These are phyloP conservation scores for Gossypium thurberi DNA, from an alignment of 345 rosid species.

Conservation along the genomic window DNA sequence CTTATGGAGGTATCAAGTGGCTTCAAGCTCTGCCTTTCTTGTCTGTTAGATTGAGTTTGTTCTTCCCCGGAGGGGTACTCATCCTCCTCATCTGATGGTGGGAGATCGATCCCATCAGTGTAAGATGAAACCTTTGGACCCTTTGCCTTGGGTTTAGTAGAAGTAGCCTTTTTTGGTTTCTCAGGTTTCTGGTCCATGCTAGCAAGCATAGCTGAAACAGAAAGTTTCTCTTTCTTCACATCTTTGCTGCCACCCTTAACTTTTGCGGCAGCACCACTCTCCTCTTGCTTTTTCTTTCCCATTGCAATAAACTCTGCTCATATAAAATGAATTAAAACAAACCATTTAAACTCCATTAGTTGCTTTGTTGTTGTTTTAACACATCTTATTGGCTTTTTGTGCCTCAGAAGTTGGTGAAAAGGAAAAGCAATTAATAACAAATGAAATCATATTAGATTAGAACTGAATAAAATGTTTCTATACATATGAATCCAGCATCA, in stretches of 20 bases:
- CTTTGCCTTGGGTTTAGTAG: slow-evolving; percentile 45
- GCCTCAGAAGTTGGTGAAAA: background rate
- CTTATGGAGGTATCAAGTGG: slow-evolving; percentile 50
- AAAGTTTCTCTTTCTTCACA: slow-evolving; percentile 51
- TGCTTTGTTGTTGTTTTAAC: background rate
- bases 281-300: slow-evolving; percentile 77
- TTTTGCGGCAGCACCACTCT: slow-evolving; percentile 37
- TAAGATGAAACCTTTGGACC: slow-evolving; percentile 49
- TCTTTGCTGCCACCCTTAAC: slow-evolving; percentile 53
- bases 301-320: slow-evolving; percentile 30
- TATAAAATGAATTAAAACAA: background rate
- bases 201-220: slow-evolving; percentile 79
- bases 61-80: slow-evolving; percentile 41
- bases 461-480: background rate
- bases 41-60: slow-evolving; percentile 36
- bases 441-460: background rate
- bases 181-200: slow-evolving; percentile 77
- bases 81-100: slow-evolving; percentile 79
- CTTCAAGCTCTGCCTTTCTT: slow-evolving; percentile 44
- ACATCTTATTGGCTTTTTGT: background rate
- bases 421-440: background rate
- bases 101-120: slow-evolving; percentile 79
- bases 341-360: background rate
- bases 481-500: background rate
- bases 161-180: slow-evolving; percentile 54